Evolutionary conservation across 2,329 filamentous ascomycete species (phyloP), one percentile per base, ranked within the genome.

Genomic region (Thielaviopsis euricoi): DNA sequence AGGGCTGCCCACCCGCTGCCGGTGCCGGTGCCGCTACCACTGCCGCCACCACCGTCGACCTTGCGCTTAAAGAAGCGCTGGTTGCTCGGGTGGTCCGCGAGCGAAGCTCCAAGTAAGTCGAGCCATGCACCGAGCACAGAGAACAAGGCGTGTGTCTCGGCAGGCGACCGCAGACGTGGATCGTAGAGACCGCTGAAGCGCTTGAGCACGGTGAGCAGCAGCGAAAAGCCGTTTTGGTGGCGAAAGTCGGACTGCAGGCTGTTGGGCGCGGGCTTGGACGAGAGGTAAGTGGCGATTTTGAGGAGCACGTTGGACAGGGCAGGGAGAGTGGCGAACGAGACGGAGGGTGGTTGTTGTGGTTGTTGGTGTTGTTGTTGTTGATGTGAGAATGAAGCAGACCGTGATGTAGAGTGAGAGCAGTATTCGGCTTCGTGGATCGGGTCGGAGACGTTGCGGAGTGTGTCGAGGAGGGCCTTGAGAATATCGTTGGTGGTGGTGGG

Each of bases 81-180:
- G 70, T 97, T 98, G 21, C 90, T 91, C 52, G 85, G 77, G 69
- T 97, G 89, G 52, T 82, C 82, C 57, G 82, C 80, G 63, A 98
- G 78, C 15, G 83, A 82, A 53, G 85, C 84, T 1, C 86, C 84
- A 26, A 97, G 72, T 15, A 93, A 80, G 33, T 81, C 81, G 46
- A 93, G 73, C n/a, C 86, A 77, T 9, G 78, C 78, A 65, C 89
- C 81, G 19, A 95, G 73, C 19, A 91, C 73, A 60, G 80, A 77
- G 65, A 89, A 86, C 59, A 87, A 74, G 51, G 76, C 75, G 58
- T 75, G 72, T 67, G 83, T 86, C 61, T 88, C 82, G 52, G 80
- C 72, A 46, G 80, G 71, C 55, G 71, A 78, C 66, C 78, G 77
- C 66, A 78, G 81, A 58, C 73, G 73, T n/a, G 79, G 81, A 64